phyloP scores from a whole-genome alignment of 116 monocot species.

The Trichopus zeylanicus region DNA sequence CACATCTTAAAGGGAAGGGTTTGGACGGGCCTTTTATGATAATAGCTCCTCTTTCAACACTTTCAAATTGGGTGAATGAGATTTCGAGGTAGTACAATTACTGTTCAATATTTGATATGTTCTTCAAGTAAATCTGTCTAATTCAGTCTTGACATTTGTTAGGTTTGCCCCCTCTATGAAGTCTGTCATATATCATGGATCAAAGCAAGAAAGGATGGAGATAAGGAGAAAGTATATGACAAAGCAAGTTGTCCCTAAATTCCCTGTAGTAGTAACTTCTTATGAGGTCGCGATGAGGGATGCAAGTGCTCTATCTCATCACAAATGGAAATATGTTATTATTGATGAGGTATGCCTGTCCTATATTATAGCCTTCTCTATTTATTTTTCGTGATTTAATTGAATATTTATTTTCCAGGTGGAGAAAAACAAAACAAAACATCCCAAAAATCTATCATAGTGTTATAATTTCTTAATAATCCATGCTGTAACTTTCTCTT shows the following conservation, averaged over 20 bases:
- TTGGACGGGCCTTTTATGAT: constrained; percentile 83
- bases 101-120: not conserved
- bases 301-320: constrained; percentile 43
- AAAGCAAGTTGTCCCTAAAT: constrained; percentile 53
- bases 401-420: too few relatives aligned
- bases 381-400: not conserved
- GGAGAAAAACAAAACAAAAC: too few relatives aligned
- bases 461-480: too few relatives aligned
- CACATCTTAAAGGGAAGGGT: constrained; percentile 92
- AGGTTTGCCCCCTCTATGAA: constrained; percentile 81
- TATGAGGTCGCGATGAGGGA: constrained; percentile 73
- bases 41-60: constrained; percentile 93
- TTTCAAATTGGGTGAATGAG: constrained; percentile 95
- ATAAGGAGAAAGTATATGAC: constrained; percentile 67
- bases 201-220: constrained; percentile 48
- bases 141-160: not conserved
- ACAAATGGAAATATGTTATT: constrained; percentile 93
- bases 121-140: not conserved
- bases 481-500: too few relatives aligned
- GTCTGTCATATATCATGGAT: constrained; percentile 82
- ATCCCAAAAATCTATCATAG: too few relatives aligned
- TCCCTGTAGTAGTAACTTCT: constrained; percentile 81
- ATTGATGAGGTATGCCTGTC: constrained; percentile 72
- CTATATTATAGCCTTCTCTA: not conserved
- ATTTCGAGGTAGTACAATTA: constrained; percentile 44